phyloP scores from a whole-genome alignment of 2,329 filamentous ascomycete genomes.

The Calonectria pseudoreteaudii region DNA sequence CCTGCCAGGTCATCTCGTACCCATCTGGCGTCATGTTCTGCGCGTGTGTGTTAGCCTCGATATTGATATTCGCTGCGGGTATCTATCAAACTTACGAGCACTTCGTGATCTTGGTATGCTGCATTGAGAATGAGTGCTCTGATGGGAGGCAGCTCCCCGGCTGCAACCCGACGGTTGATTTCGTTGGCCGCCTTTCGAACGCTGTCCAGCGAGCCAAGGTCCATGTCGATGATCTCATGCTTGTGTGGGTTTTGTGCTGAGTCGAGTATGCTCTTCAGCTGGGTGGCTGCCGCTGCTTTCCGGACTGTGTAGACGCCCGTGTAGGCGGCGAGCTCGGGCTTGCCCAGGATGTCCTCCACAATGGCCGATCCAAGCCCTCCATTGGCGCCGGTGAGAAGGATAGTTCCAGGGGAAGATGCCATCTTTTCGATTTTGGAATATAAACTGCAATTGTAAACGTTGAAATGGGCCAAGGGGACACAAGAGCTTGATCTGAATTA shows the following conservation, averaged over 20 bases:
- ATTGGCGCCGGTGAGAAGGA: constrained; percentile 54
- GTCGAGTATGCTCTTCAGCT: constrained; percentile 41
- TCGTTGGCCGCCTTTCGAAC: constrained; percentile 42
- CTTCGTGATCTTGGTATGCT: constrained; percentile 42
- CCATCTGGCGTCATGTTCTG: constrained; percentile 46
- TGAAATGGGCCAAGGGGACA: background rate
- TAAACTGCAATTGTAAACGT: background rate
- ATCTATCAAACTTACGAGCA: constrained; percentile 36
- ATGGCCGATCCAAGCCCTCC: constrained; percentile 53
- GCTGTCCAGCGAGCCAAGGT: constrained; percentile 45
- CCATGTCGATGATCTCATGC: constrained; percentile 48
- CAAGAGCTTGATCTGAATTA: background rate
- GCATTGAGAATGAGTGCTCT: constrained; percentile 53
- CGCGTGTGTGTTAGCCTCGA: constrained; percentile 19
- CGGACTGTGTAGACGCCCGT: constrained; percentile 53
- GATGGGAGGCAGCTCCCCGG: constrained; percentile 52
- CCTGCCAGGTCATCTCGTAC: constrained; percentile 48
- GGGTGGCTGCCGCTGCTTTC: constrained; percentile 44
- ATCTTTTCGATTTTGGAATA: constrained; percentile 5
- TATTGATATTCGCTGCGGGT: background rate
- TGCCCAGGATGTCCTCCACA: constrained; percentile 44
- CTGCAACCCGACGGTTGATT: constrained; percentile 46
- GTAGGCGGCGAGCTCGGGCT: constrained; percentile 46
- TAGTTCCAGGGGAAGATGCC: constrained; percentile 42
- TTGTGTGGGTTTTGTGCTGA: constrained; percentile 37